phyloP scores from a whole-genome alignment of 2,329 filamentous ascomycete genomes.

The Arthrinium puccinioides region DNA sequence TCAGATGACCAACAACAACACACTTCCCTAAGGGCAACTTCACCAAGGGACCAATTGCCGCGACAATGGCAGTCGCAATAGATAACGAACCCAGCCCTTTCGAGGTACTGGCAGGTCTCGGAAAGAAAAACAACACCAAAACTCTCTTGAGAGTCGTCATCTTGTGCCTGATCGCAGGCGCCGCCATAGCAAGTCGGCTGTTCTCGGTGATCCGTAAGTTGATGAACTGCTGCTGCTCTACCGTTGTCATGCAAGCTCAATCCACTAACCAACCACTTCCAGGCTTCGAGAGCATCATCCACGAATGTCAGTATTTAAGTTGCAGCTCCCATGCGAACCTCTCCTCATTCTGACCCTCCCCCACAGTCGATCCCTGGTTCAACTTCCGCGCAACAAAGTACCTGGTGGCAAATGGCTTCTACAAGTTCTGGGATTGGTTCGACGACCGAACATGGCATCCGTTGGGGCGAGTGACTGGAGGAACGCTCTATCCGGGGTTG shows the following conservation, averaged over 20 bases:
- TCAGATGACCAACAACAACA: too few relatives aligned
- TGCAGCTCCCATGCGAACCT: constrained; percentile 9
- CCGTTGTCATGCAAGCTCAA: too few relatives aligned
- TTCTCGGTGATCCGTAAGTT: constrained; percentile 95
- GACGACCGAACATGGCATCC: constrained; percentile 99
- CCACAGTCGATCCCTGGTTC: constrained; percentile 95
- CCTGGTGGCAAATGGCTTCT: constrained; percentile 92
- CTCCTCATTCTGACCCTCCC: constrained; percentile 6
- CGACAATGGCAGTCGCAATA: constrained; percentile 29
- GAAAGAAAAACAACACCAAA: constrained; percentile 74
- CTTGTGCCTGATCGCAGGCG: constrained; percentile 81
- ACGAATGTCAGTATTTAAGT: constrained; percentile 72
- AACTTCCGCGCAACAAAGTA: constrained; percentile 99
- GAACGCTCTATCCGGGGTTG: constrained; percentile 94
- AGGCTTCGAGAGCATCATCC: constrained; percentile 99
- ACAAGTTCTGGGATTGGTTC: constrained; percentile 99
- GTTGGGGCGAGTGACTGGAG: constrained; percentile 93
- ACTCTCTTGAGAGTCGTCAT: constrained; percentile 85
- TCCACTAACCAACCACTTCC: constrained; percentile 7
- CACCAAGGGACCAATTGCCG: constrained; percentile 1
- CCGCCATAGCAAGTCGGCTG: constrained; percentile 84
- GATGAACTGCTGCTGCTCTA: constrained; percentile 4
- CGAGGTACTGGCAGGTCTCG: constrained; percentile 56
- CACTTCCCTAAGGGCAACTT: too few relatives aligned
- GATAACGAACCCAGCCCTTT: constrained; percentile 19